Base-by-base conservation (phyloP, 169 alveolate genomes). In the Plasmodium reichenowi region DNA sequence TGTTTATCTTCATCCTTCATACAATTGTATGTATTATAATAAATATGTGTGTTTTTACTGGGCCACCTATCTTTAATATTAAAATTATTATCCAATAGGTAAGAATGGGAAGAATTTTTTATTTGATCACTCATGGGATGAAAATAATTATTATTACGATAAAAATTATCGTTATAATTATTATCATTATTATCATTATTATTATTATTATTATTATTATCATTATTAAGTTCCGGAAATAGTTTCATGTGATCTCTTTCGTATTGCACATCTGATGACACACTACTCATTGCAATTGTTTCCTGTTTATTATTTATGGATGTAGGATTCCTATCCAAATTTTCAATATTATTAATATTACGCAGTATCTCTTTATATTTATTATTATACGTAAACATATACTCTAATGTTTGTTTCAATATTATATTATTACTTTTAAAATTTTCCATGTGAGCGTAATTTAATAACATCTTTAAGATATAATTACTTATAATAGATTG, bases 401-500 rank as follows among this genome's bases (percentile, higher is more conserved):
- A 43, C 43, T 78, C 80, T 29, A 83, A 68, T 12, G 71, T 45
- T 15, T 68, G 45, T 2, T 72, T 63, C 45, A 83, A 24, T 56
- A 56, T 17, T 50, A 83, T 29, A 22, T 15, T 63, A 22, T 45
- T 66, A 13, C 62, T 50, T 26, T 67, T 38, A 10, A 83, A n/a
- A 17, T 68, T 72, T 26, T 24, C 52, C 17, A 10, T 60, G 2
- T 68, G 47, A 50, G 26, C 54, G 7, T 26, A 83, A 56, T 26
- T 67, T 3, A 83, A 32, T 17, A 67, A 45, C 73, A 56, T 68
- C 50, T 83, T 83, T 62, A 83, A 54, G 38, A 83, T 83, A 6
- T 20, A 38, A 62, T 58, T 68, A 63, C 91, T 83, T 67, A 83
- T 83, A 47, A 83, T 48, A 15, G 74, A 83, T 48, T 83, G 91